Evolutionary conservation across 1,139 yeast genomes (phyloP).

Genomic region (Pneumocystis canis): DNA sequence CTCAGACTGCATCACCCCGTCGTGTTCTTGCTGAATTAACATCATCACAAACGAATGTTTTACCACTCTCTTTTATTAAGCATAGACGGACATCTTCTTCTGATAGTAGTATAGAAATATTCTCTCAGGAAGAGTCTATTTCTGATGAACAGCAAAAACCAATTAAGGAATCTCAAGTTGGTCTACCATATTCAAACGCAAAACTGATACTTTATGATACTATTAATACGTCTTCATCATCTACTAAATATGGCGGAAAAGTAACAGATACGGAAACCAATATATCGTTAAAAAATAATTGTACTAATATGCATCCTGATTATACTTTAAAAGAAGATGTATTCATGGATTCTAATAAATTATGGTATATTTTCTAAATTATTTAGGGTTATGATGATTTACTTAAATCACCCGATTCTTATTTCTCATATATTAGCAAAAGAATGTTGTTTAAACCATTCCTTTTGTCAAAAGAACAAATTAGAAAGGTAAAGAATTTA

Average conservation of each 20-base stretch:
- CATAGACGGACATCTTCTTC: background rate
- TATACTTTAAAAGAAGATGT: background rate
- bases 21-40: background rate
- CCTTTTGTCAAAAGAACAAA: background rate
- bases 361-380: background rate
- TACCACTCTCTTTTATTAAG: background rate
- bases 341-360: background rate
- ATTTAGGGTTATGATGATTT: background rate
- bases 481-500: background rate
- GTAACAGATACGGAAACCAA: background rate
- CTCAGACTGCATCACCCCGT: background rate
- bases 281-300: background rate
- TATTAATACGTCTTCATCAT: background rate
- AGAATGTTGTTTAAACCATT: background rate
- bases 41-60: background rate
- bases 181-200: background rate
- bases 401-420: background rate
- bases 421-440: background rate
- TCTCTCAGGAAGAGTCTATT: background rate
- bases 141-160: background rate
- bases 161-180: background rate
- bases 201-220: background rate
- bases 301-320: background rate
- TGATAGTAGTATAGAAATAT: background rate
- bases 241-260: background rate